A percentile compares a stretch with the other conserved stretches of the same genome.
Evolutionary conservation across 2,329 filamentous ascomycete species (phyloP).

Genomic region (Catunica adiposa): DNA sequence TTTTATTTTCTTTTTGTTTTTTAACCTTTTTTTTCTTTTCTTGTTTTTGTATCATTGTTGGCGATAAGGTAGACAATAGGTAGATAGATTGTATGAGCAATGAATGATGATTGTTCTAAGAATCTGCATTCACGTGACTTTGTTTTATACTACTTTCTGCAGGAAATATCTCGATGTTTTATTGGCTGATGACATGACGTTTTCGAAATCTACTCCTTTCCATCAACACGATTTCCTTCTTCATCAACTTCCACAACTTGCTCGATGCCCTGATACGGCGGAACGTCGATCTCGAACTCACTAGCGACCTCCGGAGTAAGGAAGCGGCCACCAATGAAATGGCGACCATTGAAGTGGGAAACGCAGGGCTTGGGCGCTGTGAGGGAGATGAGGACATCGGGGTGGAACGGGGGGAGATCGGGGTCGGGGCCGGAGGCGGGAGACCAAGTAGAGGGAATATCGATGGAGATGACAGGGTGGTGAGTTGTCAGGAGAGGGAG

Average conservation of each 20-base stretch:
- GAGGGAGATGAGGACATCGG: conserved; percentile 65
- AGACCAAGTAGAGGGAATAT: conserved; percentile 89
- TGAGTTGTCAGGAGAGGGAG: conserved; percentile 61
- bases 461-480: conserved; percentile 70
- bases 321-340: conserved; percentile 85
- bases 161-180: no score
- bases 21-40: neutral
- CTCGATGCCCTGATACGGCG: conserved; percentile 69
- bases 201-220: neutral
- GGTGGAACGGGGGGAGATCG: conserved; percentile 68
- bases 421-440: conserved; percentile 64
- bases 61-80: neutral
- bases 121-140: neutral
- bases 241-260: conserved; percentile 63
- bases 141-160: neutral
- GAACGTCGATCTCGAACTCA: conserved; percentile 75
- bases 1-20: neutral
- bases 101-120: neutral
- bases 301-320: conserved; percentile 59
- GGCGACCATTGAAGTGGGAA: conserved; percentile 66
- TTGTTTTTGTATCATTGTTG: neutral
- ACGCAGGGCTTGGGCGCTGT: conserved; percentile 87
- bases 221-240: neutral
- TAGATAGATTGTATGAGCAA: neutral
- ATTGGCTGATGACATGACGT: no score